phyloP scores from a whole-genome alignment of 768 basidiomycete genomes.

The Lactarius tabidus region DNA sequence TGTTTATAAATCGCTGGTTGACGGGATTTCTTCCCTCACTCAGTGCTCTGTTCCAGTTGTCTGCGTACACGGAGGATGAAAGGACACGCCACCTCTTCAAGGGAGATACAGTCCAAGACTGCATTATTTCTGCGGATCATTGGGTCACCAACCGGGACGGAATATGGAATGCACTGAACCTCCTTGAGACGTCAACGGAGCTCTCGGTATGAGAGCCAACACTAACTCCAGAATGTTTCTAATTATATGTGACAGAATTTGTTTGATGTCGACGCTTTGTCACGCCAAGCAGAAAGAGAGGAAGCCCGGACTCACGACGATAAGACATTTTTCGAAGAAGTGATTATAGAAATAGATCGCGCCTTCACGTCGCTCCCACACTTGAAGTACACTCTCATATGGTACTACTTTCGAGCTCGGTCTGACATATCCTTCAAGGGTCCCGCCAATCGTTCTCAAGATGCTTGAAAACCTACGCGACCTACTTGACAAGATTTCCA shows the following conservation, averaged over 20 bases:
- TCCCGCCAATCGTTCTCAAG: conserved; percentile 4
- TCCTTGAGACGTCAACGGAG: conserved; percentile 10
- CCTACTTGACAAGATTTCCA: conserved; percentile 5
- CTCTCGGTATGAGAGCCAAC: conserved; percentile 1
- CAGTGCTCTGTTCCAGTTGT: conserved; percentile 16
- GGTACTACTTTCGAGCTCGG: background rate
- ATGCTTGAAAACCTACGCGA: background rate
- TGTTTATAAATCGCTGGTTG: background rate
- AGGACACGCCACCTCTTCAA: conserved; percentile 3
- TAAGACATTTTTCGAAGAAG: conserved; percentile 9
- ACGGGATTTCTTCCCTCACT: background rate
- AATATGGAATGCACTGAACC: conserved; percentile 3
- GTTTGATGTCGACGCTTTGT: conserved; percentile 1
- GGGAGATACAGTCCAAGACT: conserved; percentile 11
- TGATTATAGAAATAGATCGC: conserved; percentile 7
- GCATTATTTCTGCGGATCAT: conserved; percentile 4
- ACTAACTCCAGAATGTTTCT: background rate
- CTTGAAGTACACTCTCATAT: conserved; percentile 3
- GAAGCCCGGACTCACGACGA: conserved; percentile 12
- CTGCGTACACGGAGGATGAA: conserved; percentile 18
- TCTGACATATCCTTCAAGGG: conserved; percentile 1
- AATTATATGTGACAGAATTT: background rate
- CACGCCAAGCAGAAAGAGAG: conserved; percentile 1
- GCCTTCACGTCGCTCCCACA: background rate
- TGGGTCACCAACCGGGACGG: conserved; percentile 20